Percentiles rank a stretch among this genome's conserved stretches.
These are phyloP conservation scores for Orbilia oligospora DNA, from an alignment of 2,329 filamentous ascomycete genomes.

Conservation along the genomic window DNA sequence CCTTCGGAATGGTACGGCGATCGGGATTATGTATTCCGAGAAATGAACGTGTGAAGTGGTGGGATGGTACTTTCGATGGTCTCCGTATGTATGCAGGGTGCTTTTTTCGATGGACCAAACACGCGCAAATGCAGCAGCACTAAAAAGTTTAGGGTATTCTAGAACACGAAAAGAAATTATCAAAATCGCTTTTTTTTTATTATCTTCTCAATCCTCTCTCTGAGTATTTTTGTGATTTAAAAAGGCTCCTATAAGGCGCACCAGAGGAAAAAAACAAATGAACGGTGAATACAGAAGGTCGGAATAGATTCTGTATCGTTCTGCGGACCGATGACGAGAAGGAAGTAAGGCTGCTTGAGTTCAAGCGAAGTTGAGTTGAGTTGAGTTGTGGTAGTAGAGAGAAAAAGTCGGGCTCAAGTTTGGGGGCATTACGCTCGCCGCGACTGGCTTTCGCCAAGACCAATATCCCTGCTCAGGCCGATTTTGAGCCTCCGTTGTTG, in stretches of 20 bases:
- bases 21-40: conserved; percentile 17
- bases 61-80: conserved; percentile 7
- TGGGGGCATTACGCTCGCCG: conserved; percentile 50
- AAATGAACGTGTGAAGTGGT: conserved; percentile 24
- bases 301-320: conserved; percentile 10
- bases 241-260: background rate
- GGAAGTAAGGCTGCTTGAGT: conserved; percentile 20
- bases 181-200: background rate
- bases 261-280: background rate
- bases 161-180: conserved; percentile 16
- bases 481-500: conserved; percentile 15
- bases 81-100: conserved; percentile 1
- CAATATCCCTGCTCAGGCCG: conserved; percentile 37
- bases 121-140: conserved; percentile 45
- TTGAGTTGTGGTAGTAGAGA: conserved; percentile 8
- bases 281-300: background rate
- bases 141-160: conserved; percentile 22
- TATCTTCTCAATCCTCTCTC: background rate
- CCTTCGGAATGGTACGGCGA: conserved; percentile 3
- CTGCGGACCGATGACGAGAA: background rate
- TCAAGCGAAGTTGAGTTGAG: conserved; percentile 12
- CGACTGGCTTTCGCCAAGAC: conserved; percentile 55
- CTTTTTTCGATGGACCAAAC: conserved; percentile 37
- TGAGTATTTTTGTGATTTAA: background rate
- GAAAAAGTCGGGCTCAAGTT: conserved; percentile 43